Conservation (phyloP, 768 basidiomycete genomes). For the Tephrocybe sp. region DNA sequence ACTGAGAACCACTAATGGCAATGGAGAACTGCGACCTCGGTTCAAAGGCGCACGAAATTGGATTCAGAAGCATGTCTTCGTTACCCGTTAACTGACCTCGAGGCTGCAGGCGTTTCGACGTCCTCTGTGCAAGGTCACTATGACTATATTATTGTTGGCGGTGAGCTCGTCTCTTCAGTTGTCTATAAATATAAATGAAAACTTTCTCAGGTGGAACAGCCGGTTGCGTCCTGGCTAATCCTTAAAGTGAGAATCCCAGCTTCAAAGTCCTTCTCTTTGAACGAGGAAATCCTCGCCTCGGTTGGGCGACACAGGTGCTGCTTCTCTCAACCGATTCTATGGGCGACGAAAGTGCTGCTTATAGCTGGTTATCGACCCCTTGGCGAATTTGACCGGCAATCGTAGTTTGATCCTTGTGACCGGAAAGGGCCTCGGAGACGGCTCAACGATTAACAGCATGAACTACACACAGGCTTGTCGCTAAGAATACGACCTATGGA, state of each 20-base stretch:
- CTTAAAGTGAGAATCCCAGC: conserved; percentile 5
- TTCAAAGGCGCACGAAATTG: too few species aligned
- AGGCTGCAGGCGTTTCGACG: too few species aligned
- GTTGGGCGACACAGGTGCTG: conserved; percentile 3
- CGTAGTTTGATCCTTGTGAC: conserved; percentile 14
- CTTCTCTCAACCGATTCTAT: conserved; percentile 10
- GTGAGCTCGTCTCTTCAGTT: background rate
- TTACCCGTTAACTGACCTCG: too few species aligned
- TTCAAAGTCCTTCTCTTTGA: conserved; percentile 12
- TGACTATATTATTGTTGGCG: conserved; percentile 5
- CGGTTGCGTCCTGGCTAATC: conserved; percentile 7
- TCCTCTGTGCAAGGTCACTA: background rate
- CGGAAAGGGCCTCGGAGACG: conserved; percentile 28
- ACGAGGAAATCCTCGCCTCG: conserved; percentile 5
- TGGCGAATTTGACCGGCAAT: background rate
- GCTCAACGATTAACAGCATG: conserved; percentile 25
- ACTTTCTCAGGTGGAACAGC: conserved; percentile 5
- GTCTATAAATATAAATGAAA: background rate
- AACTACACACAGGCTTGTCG: conserved; percentile 25
- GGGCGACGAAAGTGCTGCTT: conserved; percentile 4
- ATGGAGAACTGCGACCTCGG: too few species aligned
- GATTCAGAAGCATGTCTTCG: too few species aligned
- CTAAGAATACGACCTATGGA: conserved; percentile 26
- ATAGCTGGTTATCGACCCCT: conserved; percentile 2
- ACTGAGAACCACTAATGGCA: too few species aligned